phyloP scores from a whole-genome alignment of 768 basidiomycete genomes.

The Tylopilus subfusipes region DNA sequence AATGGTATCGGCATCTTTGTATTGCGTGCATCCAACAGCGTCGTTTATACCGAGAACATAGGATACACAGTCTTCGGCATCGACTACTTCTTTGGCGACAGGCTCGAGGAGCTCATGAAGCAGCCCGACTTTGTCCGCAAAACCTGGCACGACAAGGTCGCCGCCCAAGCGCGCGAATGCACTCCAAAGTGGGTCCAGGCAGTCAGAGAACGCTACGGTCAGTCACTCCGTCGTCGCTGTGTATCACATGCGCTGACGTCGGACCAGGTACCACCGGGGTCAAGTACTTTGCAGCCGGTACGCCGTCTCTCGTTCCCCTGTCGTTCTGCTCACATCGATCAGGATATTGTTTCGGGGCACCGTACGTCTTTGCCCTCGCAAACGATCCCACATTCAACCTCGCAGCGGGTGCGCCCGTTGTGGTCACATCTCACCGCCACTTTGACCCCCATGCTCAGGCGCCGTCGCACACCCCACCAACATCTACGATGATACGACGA shows the following conservation, averaged over 20 bases:
- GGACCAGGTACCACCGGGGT: constrained; percentile 25
- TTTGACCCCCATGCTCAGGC: constrained; percentile 27
- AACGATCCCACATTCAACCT: constrained; percentile 39
- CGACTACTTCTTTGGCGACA: constrained; percentile 65
- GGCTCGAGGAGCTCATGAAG: constrained; percentile 39
- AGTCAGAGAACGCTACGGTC: constrained; percentile 49
- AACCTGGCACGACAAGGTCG: constrained; percentile 41
- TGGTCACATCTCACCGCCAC: neutral
- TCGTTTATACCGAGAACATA: constrained; percentile 17
- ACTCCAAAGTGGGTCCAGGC: constrained; percentile 52
- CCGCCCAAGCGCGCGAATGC: constrained; percentile 35
- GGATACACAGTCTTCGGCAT: constrained; percentile 57
- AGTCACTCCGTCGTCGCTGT: neutral
- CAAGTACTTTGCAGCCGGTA: constrained; percentile 47
- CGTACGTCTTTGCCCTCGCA: constrained; percentile 46
- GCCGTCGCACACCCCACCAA: constrained; percentile 55
- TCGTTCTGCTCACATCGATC: neutral
- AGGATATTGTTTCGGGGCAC: constrained; percentile 62
- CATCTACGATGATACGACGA: constrained; percentile 6
- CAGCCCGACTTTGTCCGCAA: constrained; percentile 37
- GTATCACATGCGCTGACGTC: constrained; percentile 4
- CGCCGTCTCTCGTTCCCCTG: neutral
- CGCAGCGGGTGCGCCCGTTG: constrained; percentile 39
- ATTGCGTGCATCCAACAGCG: too few species aligned
- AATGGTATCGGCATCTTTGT: constrained; percentile 48